Evolutionary conservation across 1,284 basidiomycete species (phyloP).

Genomic region (Heliocybe sulcata): DNA sequence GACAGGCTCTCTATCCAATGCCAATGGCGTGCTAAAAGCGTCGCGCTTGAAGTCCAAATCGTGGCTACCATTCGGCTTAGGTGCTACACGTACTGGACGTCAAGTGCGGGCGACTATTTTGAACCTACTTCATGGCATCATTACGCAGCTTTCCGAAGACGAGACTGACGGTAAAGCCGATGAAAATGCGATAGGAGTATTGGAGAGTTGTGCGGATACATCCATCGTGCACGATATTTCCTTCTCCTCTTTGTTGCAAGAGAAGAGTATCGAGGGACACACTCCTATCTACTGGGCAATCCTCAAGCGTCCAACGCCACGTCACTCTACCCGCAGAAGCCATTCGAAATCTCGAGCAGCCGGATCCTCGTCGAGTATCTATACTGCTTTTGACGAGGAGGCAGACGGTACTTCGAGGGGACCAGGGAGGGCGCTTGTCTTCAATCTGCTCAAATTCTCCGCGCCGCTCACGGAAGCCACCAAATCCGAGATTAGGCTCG

Average conservation of each 20-base stretch:
- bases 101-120: conserved; percentile 20
- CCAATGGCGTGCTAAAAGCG: conserved; percentile 11
- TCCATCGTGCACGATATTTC: conserved; percentile 32
- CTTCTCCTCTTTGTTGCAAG: conserved; percentile 45
- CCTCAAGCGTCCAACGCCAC: conserved; percentile 28
- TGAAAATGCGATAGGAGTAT: conserved; percentile 18
- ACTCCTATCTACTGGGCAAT: conserved; percentile 67
- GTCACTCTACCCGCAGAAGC: conserved; percentile 8
- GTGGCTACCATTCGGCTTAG: background rate
- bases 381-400: conserved; percentile 9
- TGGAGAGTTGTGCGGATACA: conserved; percentile 38
- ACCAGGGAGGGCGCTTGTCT: conserved; percentile 33
- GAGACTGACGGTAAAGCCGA: background rate
- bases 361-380: background rate
- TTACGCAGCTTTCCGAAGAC: conserved; percentile 14
- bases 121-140: conserved; percentile 20
- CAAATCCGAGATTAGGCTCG: conserved; percentile 51
- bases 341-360: background rate
- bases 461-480: conserved; percentile 42
- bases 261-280: conserved; percentile 54
- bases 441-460: conserved; percentile 43
- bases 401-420: conserved; percentile 13
- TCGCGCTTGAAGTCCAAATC: conserved; percentile 8
- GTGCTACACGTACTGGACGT: background rate
- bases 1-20: conserved; percentile 7